Base-by-base conservation (phyloP, 192 early-diverging fungal species). In the Pilobolus umbonatus region DNA sequence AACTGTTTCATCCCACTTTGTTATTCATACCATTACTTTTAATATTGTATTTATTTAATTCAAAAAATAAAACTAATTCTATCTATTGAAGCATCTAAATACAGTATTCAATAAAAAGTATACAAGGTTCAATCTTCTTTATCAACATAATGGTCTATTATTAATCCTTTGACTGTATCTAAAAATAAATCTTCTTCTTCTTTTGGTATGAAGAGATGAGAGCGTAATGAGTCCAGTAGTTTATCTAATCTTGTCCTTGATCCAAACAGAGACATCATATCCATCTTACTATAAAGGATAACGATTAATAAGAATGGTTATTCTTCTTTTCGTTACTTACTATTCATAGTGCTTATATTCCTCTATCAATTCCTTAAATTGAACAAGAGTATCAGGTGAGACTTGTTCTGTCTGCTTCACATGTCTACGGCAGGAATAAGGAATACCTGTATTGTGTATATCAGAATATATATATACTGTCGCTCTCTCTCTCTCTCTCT, bases 211-310 rank as follows among this genome's bases (percentile, higher is more conserved):
- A 71, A 72, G 11, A 77, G 60, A 62, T 83, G 79, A 28, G 69
- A 73, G 17, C 69, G 44, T 25, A 59, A 34, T 15, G 86, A 88
- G 19, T 72, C 60, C 7, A 86, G 45, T 29, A 88, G 50, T 69
- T 88, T 88, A 30, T 89, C 86, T 24, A 88, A 68, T 21, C 76
- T 62, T 8, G 84, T 84, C 31, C 60, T 69, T 28, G 70, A 67
- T 11, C 74, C 44, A 43, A 84, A 80, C 2, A 76, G 72, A 40
- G 70, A 47, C 5, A 73, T 62, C 64, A 89, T 60, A 26, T 91
- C 80, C 7, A 86, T 80, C 25, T 81, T 75, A 55, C 62, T 64
- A 40, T 17, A 47, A 62, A 2, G 1, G 4, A 31, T 31, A 51
- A 34, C n/a, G 2, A 57, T 28, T 26, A 19, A 44, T 26, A 17